Base-by-base conservation (phyloP, 306 rosid species). In the Clitoria ternatea region DNA sequence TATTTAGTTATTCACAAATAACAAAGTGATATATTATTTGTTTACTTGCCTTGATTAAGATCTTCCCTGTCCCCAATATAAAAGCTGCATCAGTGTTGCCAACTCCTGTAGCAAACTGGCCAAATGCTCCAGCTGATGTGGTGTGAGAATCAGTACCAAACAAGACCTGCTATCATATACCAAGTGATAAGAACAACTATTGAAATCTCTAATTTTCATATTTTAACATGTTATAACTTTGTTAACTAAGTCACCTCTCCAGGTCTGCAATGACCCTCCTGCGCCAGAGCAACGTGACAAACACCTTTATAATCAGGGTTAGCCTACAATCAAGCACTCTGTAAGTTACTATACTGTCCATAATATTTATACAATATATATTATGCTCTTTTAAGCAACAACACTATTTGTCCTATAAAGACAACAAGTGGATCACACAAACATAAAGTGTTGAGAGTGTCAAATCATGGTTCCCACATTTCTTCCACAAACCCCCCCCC, bases 91-190 rank as follows among this genome's bases (percentile, higher is more conserved):
- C 96, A 47, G 94, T 92, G 79, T 89, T 89, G 23, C 94, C 96
- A 19, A 92, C 72, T 70, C 97, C 94, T 37, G 89, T 85, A 24
- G 97, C 88, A 81, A 92, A 92, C 72, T 92, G 97, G 42, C 96
- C 96, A 85, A 92, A 92, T 2, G 97, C 97, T 78, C 97, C 94
- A 36, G 94, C 96, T 33, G 97, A 85, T 47, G 92, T 85, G 43
- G 96, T 85, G 77, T 92, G 96, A 60, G 97, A 92, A 83, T 92
- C 98, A 20, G 96, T 92, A 49, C 98, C 98, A 29, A 92, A 80
- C 72, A 89, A 83, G 42, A 89, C 93, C 97, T 92, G 80, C 8
- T 60, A 52, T 40, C 65, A 79, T n/a, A 61, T 8, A n/a, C 6
- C 7, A 62, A 77, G 44, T n/a, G 66, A 80, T 73, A 12, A 55